Percentiles rank a stretch among this genome's conserved stretches.
Evolutionary conservation across 1,284 basidiomycete species (phyloP).

Genomic region (Marasmius tenuissimus): DNA sequence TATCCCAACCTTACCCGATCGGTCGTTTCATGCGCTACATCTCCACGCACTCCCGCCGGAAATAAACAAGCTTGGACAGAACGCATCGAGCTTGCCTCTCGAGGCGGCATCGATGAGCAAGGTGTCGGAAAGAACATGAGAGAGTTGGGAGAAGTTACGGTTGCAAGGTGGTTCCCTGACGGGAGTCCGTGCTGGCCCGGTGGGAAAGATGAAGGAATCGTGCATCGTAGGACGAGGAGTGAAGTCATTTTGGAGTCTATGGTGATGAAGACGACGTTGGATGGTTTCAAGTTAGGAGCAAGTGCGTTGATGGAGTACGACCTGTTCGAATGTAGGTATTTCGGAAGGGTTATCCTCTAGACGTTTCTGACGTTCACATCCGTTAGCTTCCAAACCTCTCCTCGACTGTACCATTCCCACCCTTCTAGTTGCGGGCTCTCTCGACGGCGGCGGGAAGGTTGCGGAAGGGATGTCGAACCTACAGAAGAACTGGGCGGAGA

Average conservation of each 20-base stretch:
- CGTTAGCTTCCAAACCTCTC: conserved; percentile 17
- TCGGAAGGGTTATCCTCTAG: neutral
- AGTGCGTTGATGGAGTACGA: conserved; percentile 44
- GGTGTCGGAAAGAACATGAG: conserved; percentile 33
- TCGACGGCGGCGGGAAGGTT: conserved; percentile 47
- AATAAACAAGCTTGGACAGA: conserved; percentile 47
- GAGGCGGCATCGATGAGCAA: conserved; percentile 25
- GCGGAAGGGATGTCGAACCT: conserved; percentile 34
- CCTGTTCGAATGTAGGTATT: conserved; percentile 22
- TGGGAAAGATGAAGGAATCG: neutral
- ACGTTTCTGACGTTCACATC: conserved; percentile 5
- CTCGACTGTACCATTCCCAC: conserved; percentile 29
- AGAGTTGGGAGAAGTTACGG: conserved; percentile 37
- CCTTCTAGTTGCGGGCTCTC: conserved; percentile 42
- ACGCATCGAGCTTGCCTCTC: conserved; percentile 32
- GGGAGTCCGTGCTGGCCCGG: conserved; percentile 11
- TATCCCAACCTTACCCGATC: conserved; percentile 28
- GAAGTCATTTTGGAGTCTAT: conserved; percentile 31
- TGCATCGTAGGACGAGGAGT: conserved; percentile 16
- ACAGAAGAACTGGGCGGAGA: conserved; percentile 32
- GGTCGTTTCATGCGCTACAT: conserved; percentile 46
- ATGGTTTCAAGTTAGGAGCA: conserved; percentile 46
- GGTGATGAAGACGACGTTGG: conserved; percentile 36
- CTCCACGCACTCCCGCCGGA: conserved; percentile 39
- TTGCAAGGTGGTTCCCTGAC: conserved; percentile 43